Percentiles rank a stretch among this genome's conserved stretches.
These are phyloP conservation scores for Rhizopus delemar DNA, from an alignment of 371 early-diverging fungal species.

Conservation along the genomic window DNA sequence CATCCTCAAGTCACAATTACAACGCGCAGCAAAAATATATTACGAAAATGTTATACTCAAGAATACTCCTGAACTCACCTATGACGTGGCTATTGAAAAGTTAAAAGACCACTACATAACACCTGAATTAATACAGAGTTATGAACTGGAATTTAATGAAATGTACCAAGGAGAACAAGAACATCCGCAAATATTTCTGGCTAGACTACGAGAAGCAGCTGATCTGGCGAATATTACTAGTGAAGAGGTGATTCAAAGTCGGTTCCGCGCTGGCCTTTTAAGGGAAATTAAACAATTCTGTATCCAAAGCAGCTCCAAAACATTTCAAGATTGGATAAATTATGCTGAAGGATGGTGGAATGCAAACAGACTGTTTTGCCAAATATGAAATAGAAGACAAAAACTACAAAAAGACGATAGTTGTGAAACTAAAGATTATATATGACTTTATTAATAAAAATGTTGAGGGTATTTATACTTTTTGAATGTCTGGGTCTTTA, in stretches of 20 bases:
- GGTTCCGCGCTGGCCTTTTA: no score
- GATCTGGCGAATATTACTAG: constrained; percentile 4
- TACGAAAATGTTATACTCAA: not conserved
- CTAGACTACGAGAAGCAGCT: constrained; percentile 14
- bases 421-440: no score
- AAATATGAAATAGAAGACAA: no score
- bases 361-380: no score
- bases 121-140: constrained; percentile 1
- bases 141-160: constrained; percentile 10
- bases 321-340: constrained; percentile 3
- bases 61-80: not conserved
- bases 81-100: constrained; percentile 5
- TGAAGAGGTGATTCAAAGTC: not conserved
- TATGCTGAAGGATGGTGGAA: constrained; percentile 10
- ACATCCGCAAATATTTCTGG: constrained; percentile 10
- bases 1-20: constrained; percentile 8
- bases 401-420: no score
- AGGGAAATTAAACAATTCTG: no score
- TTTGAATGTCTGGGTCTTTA: no score
- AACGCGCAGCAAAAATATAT: not conserved
- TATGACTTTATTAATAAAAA: no score
- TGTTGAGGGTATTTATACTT: no score
- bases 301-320: not conserved
- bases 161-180: constrained; percentile 16
- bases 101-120: constrained; percentile 13